Evolutionary conservation across 1,284 basidiomycete species (phyloP), one percentile per base, ranked within the genome.

Genomic region (Moniliophthora roreri): DNA sequence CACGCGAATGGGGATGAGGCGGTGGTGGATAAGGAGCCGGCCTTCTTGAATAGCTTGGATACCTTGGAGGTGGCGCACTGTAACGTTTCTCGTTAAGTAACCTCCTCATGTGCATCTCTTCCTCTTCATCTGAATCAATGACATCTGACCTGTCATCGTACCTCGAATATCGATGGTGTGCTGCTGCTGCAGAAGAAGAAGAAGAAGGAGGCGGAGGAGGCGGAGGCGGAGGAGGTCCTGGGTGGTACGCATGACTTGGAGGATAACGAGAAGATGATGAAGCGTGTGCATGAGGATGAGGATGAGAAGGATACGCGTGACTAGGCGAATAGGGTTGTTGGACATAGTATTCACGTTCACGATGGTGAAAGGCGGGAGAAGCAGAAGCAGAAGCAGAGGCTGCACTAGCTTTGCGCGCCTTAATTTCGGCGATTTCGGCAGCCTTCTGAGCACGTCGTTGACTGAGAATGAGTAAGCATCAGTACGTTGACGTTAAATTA

Each of bases 401-500:
- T 26, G 39, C 40, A 38, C 37, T 24, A 18, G 42, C 44, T 18
- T 51, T 51, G 44, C 58, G 62, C 0, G 63, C 61, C 48, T 69
- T 72, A 21, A 69, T 58, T 18, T 70, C 66, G 2, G 65, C 67
- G 6, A 72, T 61, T 61, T 75, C 70, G 20, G 70, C 72, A 0
- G 74, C 71, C 59, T 82, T 82, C 53, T 80, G 75, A 4, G 70
- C 75, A 34, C 75, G 75, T 51, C 72, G 74, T 66, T 77, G 76
- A 68, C 78, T 85, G 62, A 23, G 65, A 62, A 46, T 38, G 40
- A n/a, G n/a, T n/a, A 51, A 44, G 32, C 23, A 34, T n/a, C 21
- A 41, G 20, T 20, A 42, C 16, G 13, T 23, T 23, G 36, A 20
- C 20, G n/a, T 20, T 16, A 11, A 15, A 21, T 10, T 53, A 49